phyloP scores from a whole-genome alignment of 2,329 filamentous ascomycete genomes.

The Fusarium marasasianum region DNA sequence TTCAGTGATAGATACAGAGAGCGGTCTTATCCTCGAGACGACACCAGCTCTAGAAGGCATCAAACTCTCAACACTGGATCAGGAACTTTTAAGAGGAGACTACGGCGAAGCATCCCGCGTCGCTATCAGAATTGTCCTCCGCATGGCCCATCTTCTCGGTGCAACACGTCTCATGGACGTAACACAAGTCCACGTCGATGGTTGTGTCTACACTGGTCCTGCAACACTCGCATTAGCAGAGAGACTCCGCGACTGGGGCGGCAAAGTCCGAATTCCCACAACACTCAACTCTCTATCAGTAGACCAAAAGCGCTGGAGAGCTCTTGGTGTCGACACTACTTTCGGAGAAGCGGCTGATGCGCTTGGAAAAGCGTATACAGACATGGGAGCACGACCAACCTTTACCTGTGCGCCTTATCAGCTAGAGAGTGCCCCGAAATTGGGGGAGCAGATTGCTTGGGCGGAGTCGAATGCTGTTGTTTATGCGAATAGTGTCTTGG shows the following conservation, averaged over 20 bases:
- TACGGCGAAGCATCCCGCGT: conserved; percentile 21
- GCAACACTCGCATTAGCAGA: conserved; percentile 24
- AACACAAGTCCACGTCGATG: conserved; percentile 29
- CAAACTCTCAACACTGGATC: conserved; percentile 15
- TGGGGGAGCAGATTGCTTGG: conserved; percentile 33
- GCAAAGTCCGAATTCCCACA: conserved; percentile 22
- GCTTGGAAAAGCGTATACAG: conserved; percentile 20
- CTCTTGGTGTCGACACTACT: conserved; percentile 6
- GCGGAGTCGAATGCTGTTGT: conserved; percentile 34
- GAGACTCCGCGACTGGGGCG: conserved; percentile 24
- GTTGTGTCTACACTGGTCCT: conserved; percentile 40
- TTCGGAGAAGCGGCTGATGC: conserved; percentile 22
- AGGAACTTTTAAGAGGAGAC: conserved; percentile 6
- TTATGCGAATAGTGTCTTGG: conserved; percentile 36
- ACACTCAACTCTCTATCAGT: conserved; percentile 32
- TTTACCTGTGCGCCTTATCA: conserved; percentile 38
- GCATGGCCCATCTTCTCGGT: conserved; percentile 22
- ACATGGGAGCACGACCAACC: conserved; percentile 24
- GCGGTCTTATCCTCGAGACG: background rate
- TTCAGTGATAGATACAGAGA: background rate
- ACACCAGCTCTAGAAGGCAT: conserved; percentile 28
- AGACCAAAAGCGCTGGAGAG: conserved; percentile 33
- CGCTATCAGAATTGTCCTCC: conserved; percentile 24
- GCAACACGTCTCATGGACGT: conserved; percentile 29
- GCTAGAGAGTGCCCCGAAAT: conserved; percentile 16